Percentiles rank a stretch among this genome's conserved stretches.
phyloP scores from a whole-genome alignment of 1,284 basidiomycete species.

The Ustilago esculenta region DNA sequence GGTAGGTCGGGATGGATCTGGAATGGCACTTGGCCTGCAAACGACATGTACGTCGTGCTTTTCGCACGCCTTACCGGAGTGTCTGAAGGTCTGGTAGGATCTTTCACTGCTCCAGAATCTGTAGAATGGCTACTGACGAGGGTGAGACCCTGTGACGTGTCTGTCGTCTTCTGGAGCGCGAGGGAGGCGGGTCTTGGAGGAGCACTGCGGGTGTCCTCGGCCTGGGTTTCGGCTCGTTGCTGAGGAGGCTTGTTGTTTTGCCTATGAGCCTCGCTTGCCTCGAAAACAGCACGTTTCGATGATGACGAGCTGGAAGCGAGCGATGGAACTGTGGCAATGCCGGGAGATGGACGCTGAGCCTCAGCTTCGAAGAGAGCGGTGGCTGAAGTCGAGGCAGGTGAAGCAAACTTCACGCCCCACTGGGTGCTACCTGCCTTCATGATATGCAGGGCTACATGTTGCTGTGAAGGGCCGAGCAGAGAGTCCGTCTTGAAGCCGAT shows the following conservation, averaged over 20 bases:
- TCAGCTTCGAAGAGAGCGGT: background rate
- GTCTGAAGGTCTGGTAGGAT: background rate
- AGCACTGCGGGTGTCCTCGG: background rate
- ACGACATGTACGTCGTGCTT: background rate
- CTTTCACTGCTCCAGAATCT: background rate
- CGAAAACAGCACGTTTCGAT: slow-evolving; percentile 1
- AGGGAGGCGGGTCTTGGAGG: background rate
- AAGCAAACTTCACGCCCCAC: slow-evolving; percentile 17
- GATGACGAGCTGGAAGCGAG: slow-evolving; percentile 14
- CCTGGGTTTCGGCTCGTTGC: background rate
- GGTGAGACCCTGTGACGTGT: slow-evolving; percentile 4
- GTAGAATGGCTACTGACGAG: background rate
- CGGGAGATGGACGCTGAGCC: background rate
- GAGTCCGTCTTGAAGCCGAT: slow-evolving; percentile 22
- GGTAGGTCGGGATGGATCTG: slow-evolving; percentile 1
- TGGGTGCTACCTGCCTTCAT: background rate
- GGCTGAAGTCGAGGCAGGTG: slow-evolving; percentile 5
- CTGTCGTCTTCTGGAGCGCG: slow-evolving; percentile 4
- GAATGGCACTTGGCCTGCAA: slow-evolving; percentile 9
- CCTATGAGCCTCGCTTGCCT: too few relatives aligned
- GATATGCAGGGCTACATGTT: background rate
- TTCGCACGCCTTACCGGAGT: background rate
- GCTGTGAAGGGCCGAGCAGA: background rate
- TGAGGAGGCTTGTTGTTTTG: background rate
- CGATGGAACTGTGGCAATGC: background rate